These are phyloP conservation scores for Aspergillus novoparasiticus DNA, from an alignment of 2,329 filamentous ascomycete genomes.

Conservation along the genomic window DNA sequence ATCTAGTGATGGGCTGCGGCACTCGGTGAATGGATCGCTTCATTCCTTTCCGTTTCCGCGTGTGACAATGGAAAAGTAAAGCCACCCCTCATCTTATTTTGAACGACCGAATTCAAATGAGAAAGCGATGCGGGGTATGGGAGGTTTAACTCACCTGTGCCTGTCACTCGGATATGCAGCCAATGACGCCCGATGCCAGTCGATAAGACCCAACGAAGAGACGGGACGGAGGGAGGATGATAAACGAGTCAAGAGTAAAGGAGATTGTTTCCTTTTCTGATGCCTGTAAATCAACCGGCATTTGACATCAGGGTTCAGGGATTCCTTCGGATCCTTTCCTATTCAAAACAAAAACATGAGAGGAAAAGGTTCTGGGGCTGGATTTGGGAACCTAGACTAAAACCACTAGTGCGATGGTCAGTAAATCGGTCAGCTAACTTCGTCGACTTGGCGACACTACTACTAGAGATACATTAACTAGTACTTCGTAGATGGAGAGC, in stretches of 20 bases:
- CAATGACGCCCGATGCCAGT: not conserved
- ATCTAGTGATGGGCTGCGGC: not conserved
- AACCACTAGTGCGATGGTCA: not conserved
- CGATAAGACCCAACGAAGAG: not conserved
- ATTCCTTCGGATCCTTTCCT: not conserved
- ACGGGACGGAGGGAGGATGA: not conserved
- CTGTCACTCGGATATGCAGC: not conserved
- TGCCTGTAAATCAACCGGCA: not conserved
- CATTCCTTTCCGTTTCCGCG: slow-evolving; percentile 1
- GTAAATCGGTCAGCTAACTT: not conserved
- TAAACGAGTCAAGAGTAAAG: slow-evolving; percentile 9
- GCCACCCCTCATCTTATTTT: slow-evolving; percentile 3
- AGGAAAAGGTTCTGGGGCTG: not conserved
- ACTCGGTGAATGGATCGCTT: not conserved
- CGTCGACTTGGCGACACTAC: not conserved
- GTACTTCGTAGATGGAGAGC: not conserved
- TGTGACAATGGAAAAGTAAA: not conserved
- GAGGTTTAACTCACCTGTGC: not conserved
- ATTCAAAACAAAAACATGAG: not conserved
- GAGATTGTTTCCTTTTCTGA: not conserved
- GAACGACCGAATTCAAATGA: not conserved
- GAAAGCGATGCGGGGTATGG: not conserved
- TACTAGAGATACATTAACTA: not conserved
- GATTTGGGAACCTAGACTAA: not conserved
- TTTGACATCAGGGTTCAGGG: not conserved